These are phyloP conservation scores for Colletotrichum aenigma DNA, from an alignment of 2,329 filamentous ascomycete species.

Conservation along the genomic window DNA sequence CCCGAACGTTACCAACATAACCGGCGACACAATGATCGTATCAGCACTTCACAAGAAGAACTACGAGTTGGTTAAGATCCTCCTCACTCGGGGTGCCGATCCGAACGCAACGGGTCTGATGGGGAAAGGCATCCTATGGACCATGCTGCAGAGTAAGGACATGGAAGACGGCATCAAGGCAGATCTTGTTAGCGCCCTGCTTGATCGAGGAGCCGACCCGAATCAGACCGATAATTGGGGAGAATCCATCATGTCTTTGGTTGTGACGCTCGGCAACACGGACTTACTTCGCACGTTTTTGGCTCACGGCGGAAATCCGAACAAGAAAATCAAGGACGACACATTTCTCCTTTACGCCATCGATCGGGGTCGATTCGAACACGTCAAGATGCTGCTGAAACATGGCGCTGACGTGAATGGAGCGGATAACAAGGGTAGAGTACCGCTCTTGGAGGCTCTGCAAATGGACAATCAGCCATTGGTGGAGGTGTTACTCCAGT, in stretches of 20 bases:
- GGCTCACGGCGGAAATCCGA: slow-evolving; percentile 19
- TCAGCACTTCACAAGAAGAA: slow-evolving; percentile 34
- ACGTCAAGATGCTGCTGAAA: slow-evolving; percentile 29
- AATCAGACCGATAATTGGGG: slow-evolving; percentile 28
- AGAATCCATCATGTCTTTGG: slow-evolving; percentile 25
- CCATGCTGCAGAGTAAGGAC: slow-evolving; percentile 7
- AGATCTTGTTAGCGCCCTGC: not conserved
- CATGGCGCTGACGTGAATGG: slow-evolving; percentile 36
- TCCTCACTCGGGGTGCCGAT: slow-evolving; percentile 24
- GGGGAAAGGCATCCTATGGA: slow-evolving; percentile 9
- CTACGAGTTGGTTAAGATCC: slow-evolving; percentile 15
- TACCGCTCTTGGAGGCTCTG: slow-evolving; percentile 26
- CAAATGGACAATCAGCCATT: slow-evolving; percentile 19
- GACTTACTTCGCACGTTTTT: slow-evolving; percentile 17
- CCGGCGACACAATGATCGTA: slow-evolving; percentile 35
- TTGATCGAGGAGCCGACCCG: slow-evolving; percentile 15
- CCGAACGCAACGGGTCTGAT: slow-evolving; percentile 18
- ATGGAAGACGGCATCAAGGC: slow-evolving; percentile 5
- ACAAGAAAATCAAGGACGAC: slow-evolving; percentile 12
- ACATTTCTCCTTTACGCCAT: slow-evolving; percentile 35
- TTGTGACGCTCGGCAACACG: slow-evolving; percentile 9
- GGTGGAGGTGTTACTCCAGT: slow-evolving; percentile 16
- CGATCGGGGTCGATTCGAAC: slow-evolving; percentile 24
- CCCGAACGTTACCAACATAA: slow-evolving; percentile 29
- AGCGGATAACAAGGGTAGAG: slow-evolving; percentile 10